phyloP scores from a whole-genome alignment of 2,329 filamentous ascomycete genomes.

The Curvularia lunata region DNA sequence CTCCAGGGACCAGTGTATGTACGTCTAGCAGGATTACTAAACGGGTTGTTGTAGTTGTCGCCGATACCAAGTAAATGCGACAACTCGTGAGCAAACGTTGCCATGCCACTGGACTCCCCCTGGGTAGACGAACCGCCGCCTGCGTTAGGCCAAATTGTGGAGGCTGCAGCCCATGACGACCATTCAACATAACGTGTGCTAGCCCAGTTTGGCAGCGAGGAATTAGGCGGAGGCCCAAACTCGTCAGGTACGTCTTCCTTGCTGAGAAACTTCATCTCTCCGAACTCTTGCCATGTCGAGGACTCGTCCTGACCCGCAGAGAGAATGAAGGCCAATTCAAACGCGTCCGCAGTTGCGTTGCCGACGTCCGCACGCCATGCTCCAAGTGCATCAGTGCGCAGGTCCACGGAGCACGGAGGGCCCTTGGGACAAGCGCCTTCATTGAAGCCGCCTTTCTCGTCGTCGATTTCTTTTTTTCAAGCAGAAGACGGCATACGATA shows the following conservation, averaged over 20 bases:
- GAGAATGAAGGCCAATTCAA: slow-evolving; percentile 61
- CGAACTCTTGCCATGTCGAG: slow-evolving; percentile 64
- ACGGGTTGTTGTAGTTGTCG: slow-evolving; percentile 65
- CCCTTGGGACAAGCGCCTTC: slow-evolving; percentile 55
- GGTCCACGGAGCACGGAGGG: slow-evolving; percentile 55
- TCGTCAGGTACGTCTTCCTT: slow-evolving; percentile 57
- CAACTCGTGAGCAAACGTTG: slow-evolving; percentile 61
- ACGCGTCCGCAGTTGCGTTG: slow-evolving; percentile 56
- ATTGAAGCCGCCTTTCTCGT: slow-evolving; percentile 54
- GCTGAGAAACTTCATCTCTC: slow-evolving; percentile 59
- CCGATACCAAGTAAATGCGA: slow-evolving; percentile 60
- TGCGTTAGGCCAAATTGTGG: slow-evolving; percentile 62
- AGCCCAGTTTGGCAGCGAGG: slow-evolving; percentile 55
- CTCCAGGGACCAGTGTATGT: slow-evolving; percentile 60
- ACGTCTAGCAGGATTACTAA: slow-evolving; percentile 54
- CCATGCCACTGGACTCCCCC: slow-evolving; percentile 61
- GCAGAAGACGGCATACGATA: slow-evolving; percentile 57
- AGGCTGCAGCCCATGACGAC: slow-evolving; percentile 61
- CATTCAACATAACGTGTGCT: slow-evolving; percentile 61
- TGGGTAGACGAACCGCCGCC: slow-evolving; percentile 61
- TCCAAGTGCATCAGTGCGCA: slow-evolving; percentile 58
- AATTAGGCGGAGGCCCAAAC: slow-evolving; percentile 58
- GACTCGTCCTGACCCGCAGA: slow-evolving; percentile 63
- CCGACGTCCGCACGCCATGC: slow-evolving; percentile 61
- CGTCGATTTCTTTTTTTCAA: slow-evolving; percentile 60